Evolutionary conservation across 2,329 filamentous ascomycete species (phyloP).

Genomic region (Fusarium virguliforme): DNA sequence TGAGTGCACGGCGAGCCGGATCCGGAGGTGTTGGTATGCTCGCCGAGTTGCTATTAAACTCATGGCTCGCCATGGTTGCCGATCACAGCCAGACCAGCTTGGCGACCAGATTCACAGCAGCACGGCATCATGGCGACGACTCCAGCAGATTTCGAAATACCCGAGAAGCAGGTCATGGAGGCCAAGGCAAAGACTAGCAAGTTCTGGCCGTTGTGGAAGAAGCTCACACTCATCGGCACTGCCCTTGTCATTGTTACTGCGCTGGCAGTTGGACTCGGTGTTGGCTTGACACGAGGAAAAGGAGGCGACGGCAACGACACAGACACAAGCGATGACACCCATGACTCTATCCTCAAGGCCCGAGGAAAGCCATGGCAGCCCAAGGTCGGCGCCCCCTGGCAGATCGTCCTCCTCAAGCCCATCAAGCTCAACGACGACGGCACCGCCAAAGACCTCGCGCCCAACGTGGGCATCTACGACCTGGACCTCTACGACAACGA

Average conservation of each 20-base stretch:
- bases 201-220: constrained; percentile 54
- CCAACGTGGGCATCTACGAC: constrained; percentile 67
- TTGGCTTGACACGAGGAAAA: constrained; percentile 65
- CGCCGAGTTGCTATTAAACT: constrained; percentile 20
- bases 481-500: constrained; percentile 71
- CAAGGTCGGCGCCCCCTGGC: constrained; percentile 69
- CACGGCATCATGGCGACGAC: constrained; percentile 25
- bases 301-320: constrained; percentile 37
- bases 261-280: constrained; percentile 69
- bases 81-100: not conserved
- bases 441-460: constrained; percentile 49
- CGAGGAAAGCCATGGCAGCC: constrained; percentile 66
- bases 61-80: not conserved
- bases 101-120: not conserved
- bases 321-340: constrained; percentile 44
- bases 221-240: constrained; percentile 50
- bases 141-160: constrained; percentile 16
- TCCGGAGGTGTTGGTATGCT: constrained; percentile 40
- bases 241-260: constrained; percentile 56
- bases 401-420: constrained; percentile 70
- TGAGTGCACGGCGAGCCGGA: constrained; percentile 22
- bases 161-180: constrained; percentile 21
- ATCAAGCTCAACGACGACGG: constrained; percentile 62
- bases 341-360: constrained; percentile 39
- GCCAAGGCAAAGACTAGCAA: constrained; percentile 23